Evolutionary conservation across 176 grass and related monocot genomes (phyloP), one percentile per base, ranked within the genome.

Genomic region (Aegilops tauschii): DNA sequence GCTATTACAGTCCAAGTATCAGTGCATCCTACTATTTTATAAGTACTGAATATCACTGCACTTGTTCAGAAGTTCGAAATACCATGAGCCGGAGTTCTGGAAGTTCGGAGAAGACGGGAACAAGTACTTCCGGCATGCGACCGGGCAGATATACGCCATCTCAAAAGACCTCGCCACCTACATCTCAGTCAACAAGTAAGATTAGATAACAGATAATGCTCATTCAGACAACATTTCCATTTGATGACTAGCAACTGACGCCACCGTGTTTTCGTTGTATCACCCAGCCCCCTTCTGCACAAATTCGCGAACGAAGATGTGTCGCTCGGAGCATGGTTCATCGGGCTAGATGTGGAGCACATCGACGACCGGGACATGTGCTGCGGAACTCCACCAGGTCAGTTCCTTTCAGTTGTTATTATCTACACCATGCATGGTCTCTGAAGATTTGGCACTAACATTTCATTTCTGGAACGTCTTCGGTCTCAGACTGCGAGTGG

Each of bases 51-150:
- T 80, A 78, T 54, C n/a, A 72, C 31, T n/a, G 9, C 6, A 3
- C 16, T 84, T 90, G 29, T 83, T 79, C 82, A 97, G 95, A 71
- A 85, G 86, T 83, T 82, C 80, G 3, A 97, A 93, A 84, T 97
- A 97, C 86, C 95, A 93, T 25, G 95, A 97, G 27, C 95, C 95
- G 61, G 95, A 97, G 74, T 95, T 87, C 65, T 97, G 93, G 95
- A 97, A 97, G 42, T 97, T 97, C 20, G 95, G 95, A 74, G 95
- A 97, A 84, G 95, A 93, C 6, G 95, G 95, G n/a, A 95, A 93
- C 82, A 97, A 95, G 82, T 97, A 97, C 44, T 97, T 97, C 40
- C 89, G 93, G 10, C 95, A 97, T 73, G 95, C 95, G 8, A 93
- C 91, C 0, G 95, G 95, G 69, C 95, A 97, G 87, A 73, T 97